These are phyloP conservation scores for Amanita inopinata DNA, from an alignment of 768 basidiomycete genomes.

Conservation along the genomic window DNA sequence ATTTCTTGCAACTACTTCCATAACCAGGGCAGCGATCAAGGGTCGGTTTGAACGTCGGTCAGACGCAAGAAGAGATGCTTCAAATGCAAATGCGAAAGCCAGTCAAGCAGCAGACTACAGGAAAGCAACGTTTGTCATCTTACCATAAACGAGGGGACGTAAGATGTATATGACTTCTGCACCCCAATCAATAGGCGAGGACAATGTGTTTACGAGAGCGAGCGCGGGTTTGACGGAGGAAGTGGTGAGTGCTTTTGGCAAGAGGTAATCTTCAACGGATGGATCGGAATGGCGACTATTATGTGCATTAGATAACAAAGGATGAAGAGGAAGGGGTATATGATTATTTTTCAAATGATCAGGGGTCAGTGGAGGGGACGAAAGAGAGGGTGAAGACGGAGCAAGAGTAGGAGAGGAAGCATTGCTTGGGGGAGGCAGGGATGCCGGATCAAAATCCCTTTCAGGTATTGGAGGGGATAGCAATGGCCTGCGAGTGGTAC, in stretches of 20 bases:
- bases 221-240: conserved; percentile 63
- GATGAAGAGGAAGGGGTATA: conserved; percentile 52
- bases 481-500: conserved; percentile 67
- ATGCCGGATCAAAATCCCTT: conserved; percentile 76
- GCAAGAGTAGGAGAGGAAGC: conserved; percentile 52
- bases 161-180: conserved; percentile 64
- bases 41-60: conserved; percentile 50
- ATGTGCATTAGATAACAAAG: conserved; percentile 29
- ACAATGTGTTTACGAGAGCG: conserved; percentile 51
- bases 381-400: conserved; percentile 44
- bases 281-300: conserved; percentile 25
- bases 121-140: conserved; percentile 13
- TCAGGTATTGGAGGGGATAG: conserved; percentile 76
- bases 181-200: conserved; percentile 63
- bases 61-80: conserved; percentile 34
- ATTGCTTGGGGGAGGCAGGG: conserved; percentile 43
- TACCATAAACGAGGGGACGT: conserved; percentile 73
- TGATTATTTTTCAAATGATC: conserved; percentile 79
- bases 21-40: conserved; percentile 47
- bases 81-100: conserved; percentile 7
- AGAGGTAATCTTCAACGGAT: conserved; percentile 68
- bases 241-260: conserved; percentile 73
- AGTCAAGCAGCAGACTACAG: conserved; percentile 10
- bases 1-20: conserved; percentile 69
- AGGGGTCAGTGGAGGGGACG: conserved; percentile 54